These are phyloP conservation scores for Entonaema liquescens DNA, from an alignment of 495 filamentous ascomycete species.

Conservation along the genomic window DNA sequence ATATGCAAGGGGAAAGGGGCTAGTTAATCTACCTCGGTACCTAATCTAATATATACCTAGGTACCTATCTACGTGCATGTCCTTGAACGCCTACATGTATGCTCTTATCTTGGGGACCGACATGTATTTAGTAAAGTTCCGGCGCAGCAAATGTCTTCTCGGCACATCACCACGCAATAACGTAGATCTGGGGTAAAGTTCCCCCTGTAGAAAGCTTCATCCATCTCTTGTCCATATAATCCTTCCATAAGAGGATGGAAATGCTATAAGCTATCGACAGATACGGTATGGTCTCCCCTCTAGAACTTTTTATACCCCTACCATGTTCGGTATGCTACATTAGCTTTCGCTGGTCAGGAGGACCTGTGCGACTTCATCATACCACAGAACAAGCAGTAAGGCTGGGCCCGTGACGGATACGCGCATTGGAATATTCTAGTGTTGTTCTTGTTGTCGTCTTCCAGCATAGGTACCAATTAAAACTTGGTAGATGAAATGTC, in stretches of 20 bases:
- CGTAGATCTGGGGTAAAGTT: constrained; percentile 37
- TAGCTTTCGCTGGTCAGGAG: constrained; percentile 15
- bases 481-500: no score
- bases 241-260: neutral
- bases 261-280: neutral
- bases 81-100: no score
- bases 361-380: constrained; percentile 24
- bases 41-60: neutral
- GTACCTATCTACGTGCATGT: neutral
- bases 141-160: neutral
- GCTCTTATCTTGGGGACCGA: neutral
- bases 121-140: constrained; percentile 4
- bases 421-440: constrained; percentile 22
- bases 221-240: neutral
- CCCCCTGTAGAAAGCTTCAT: neutral
- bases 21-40: neutral
- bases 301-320: neutral
- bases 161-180: neutral
- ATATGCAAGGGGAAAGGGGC: constrained; percentile 31
- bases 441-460: neutral
- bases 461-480: no score
- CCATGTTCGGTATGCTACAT: constrained; percentile 16
- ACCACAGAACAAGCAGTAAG: constrained; percentile 21
- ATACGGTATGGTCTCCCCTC: neutral
- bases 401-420: constrained; percentile 17